Conservation (phyloP, 2,329 filamentous ascomycete genomes). For the Fusarium algeriense region DNA sequence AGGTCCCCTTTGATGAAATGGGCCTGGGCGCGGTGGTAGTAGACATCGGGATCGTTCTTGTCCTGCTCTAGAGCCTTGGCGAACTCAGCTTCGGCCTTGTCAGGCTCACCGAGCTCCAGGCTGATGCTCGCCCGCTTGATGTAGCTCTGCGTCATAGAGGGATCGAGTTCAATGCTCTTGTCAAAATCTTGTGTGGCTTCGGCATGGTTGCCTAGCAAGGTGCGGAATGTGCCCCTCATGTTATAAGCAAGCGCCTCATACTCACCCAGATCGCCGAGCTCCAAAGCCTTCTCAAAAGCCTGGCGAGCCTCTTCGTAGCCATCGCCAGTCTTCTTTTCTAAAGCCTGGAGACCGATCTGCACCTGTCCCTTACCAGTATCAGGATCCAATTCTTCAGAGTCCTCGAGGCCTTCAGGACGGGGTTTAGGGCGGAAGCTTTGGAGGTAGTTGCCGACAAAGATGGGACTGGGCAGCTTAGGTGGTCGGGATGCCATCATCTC, state of each 20-base stretch:
- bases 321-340: constrained; percentile 88
- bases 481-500: constrained; percentile 86
- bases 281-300: constrained; percentile 89
- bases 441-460: constrained; percentile 98
- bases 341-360: constrained; percentile 82
- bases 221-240: constrained; percentile 95
- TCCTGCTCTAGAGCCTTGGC: constrained; percentile 87
- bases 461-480: constrained; percentile 92
- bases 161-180: constrained; percentile 92
- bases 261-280: constrained; percentile 82
- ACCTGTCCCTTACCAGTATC: constrained; percentile 87
- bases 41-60: constrained; percentile 92
- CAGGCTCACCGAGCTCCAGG: constrained; percentile 88
- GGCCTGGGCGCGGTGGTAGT: constrained; percentile 97
- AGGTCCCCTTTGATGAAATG: constrained; percentile 98
- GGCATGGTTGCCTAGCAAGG: constrained; percentile 88
- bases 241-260: constrained; percentile 95
- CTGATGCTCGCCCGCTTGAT: constrained; percentile 99
- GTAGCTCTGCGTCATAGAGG: constrained; percentile 91
- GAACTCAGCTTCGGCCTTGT: constrained; percentile 90
- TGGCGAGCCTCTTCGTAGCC: constrained; percentile 90
- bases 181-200: constrained; percentile 87
- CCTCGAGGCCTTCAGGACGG: constrained; percentile 84
- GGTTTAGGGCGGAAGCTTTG: constrained; percentile 94
- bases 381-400: constrained; percentile 80